phyloP scores from a whole-genome alignment of 2,329 filamentous ascomycete species.

The Cytospora chrysosperma region DNA sequence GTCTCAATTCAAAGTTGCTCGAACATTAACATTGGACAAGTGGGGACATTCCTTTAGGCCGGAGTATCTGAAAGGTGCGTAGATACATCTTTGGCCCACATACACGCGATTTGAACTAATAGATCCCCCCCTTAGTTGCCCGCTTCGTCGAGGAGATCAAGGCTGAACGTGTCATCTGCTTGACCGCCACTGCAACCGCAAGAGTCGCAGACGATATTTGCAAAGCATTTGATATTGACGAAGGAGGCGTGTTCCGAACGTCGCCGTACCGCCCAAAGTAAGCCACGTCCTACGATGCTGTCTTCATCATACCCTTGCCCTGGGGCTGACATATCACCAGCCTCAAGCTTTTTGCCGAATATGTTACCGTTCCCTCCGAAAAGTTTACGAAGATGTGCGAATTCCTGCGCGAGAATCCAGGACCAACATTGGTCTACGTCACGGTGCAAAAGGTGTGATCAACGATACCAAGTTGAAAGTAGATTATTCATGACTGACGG shows the following conservation, averaged over 20 bases:
- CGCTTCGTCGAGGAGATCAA: constrained; percentile 55
- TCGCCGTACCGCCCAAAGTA: constrained; percentile 58
- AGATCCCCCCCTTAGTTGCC: constrained; percentile 41
- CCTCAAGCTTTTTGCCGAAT: constrained; percentile 52
- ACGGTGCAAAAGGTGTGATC: constrained; percentile 48
- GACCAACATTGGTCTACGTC: constrained; percentile 61
- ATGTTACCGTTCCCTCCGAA: constrained; percentile 41
- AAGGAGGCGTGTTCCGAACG: constrained; percentile 54
- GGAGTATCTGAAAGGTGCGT: constrained; percentile 48
- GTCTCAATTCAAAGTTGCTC: not conserved
- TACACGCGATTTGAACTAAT: not conserved
- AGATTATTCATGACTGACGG: not conserved
- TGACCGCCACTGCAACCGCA: constrained; percentile 60
- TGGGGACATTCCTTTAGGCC: constrained; percentile 52
- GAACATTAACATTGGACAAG: constrained; percentile 27
- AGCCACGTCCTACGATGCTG: not conserved
- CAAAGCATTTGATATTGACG: constrained; percentile 48
- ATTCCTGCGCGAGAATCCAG: constrained; percentile 51
- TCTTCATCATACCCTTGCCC: too few species aligned
- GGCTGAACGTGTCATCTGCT: constrained; percentile 58
- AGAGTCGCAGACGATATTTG: constrained; percentile 56
- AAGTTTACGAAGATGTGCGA: constrained; percentile 45
- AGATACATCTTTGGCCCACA: not conserved
- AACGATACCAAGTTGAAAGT: not conserved
- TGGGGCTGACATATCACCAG: constrained; percentile 28